Evolutionary conservation across 805 yeast species (phyloP), one percentile per base, ranked within the genome.

Genomic region (Sugiyamaella mastotermitis): DNA sequence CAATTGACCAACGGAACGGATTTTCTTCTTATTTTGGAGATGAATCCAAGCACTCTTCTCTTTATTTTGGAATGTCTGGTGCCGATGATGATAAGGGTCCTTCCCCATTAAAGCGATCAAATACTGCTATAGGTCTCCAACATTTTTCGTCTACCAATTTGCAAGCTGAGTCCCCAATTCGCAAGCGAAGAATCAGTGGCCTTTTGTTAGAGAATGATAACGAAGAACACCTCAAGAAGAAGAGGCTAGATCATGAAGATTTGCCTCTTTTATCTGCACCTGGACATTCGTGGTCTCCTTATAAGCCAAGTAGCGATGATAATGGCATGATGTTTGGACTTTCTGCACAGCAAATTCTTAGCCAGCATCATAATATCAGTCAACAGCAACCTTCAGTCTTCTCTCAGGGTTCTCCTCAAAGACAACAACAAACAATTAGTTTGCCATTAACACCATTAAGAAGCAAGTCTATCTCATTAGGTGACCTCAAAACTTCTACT

Each of bases 51-150:
- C n/a, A n/a, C n/a, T n/a, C n/a, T n/a, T n/a, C n/a, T n/a, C n/a
- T n/a, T n/a, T n/a, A n/a, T n/a, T n/a, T n/a, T 15, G 24, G 31
- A 3, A 7, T 26, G 30, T 31, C n/a, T 14, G 40, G 31, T 24
- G 30, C 14, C 7, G 14, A 27, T 10, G 17, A 14, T 13, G 35
- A 25, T 6, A 16, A 14, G 16, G n/a, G 8, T 10, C 33, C 39
- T 9, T 36, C 47, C 31, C 46, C 46, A 10, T 28, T 48, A 24
- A 48, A 46, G 24, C 38, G 51, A 21, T 45, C 51, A 26, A 46
- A 48, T 34, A 48, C 53, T 11, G 55, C 51, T 14, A 47, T 51
- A 33, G 56, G 55, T 7, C 28, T 49, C 16, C 55, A 50, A 41
- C 47, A 47, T 29, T 48, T 43, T 27, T 37, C 46, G 16, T 15